Evolutionary conservation across 2,329 filamentous ascomycete genomes (phyloP), one percentile per base, ranked within the genome.

Genomic region (Amauroascus niger): DNA sequence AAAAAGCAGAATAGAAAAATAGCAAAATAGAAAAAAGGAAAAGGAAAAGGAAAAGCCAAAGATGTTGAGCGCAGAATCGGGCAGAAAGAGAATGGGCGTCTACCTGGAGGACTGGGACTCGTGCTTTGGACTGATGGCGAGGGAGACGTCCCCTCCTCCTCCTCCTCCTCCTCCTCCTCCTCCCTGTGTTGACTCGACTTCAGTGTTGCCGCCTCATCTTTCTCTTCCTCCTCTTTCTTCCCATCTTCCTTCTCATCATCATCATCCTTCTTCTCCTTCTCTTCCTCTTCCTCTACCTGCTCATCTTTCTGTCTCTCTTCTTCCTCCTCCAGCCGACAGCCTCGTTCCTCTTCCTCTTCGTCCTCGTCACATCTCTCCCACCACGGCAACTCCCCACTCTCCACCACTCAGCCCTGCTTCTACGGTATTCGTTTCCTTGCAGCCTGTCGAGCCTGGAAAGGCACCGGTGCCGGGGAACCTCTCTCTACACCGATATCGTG

Each of bases 401-500:
- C 55, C 57, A 20, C 58, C 58, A 6, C 30, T 55, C 11, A 58
- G 53, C 26, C 58, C 58, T 28, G 41, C 44, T 11, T 47, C 57
- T 13, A 56, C 58, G 14, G 50, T 60, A 2, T 51, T 58, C 16
- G 58, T 58, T 33, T 57, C 55, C 14, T 30, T 58, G n/a, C 54
- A 50, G n/a, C n/a, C 33, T 28, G 22, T 22, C 24, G 47, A 46
- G 3, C 53, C 35, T 30, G 26, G 41, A 7, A 33, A 43, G 32
- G 22, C 37, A 39, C n/a, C n/a, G n/a, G 49, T 49, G 7, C 41
- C 50, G 9, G 52, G 55, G 4, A 47, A 56, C 13, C 54, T 60
- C 37, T 59, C 59, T 1, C 52, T 59, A 1, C 59, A 60, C 46
- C 52, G 57, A 35, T 60, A 60, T 48, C 57, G 59, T 44, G 57